Base-by-base conservation (phyloP, 176 grass and related monocot genomes). In the Melocanna baccifera region DNA sequence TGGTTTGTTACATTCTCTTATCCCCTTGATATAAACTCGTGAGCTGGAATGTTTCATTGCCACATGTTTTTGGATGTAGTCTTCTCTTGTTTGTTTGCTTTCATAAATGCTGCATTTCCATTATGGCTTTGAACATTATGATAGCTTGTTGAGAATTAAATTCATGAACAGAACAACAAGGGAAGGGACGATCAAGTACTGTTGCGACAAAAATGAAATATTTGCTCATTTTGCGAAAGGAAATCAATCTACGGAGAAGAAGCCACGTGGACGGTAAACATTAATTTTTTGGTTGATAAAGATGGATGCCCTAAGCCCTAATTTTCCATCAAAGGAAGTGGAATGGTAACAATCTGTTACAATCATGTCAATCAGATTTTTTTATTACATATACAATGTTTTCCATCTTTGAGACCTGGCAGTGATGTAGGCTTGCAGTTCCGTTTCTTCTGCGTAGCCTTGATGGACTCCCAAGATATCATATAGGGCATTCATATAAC, bases 1-100 rank as follows among this genome's bases (percentile, higher is more conserved):
- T 94, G 92, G 92, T 93, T 81, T 32, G 80, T 81, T 75, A 22
- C 29, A 6, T 42, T 34, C 16, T 18, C 29, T 37, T 53, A 34
- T 48, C 29, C n/a, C 47, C 20, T 40, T 13, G 12, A 55, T 16
- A 34, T 47, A 56, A 56, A 50, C 22, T 32, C 55, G 12, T 23
- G 12, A 18, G 34, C 68, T n/a, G 19, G 39, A 61, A 73, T 86
- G 13, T 43, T 61, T 46, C 52, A 36, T 61, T 71, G 69, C 30
- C 63, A 45, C 41, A 42, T 45, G 70, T 30, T 82, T 58, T 61
- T 59, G 40, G 42, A 7, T 82, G 30, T 80, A 62, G 23, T 19
- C 52, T 82, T 59, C 4, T 36, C 71, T 56, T 43, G 50, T 70
- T 75, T 73, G 71, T 23, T 9, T n/a, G 14, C n/a, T 64, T 47